Percentiles rank a stretch among this genome's conserved stretches.
Conservation (phyloP, 2,329 filamentous ascomycete genomes). For the Calonectria pseudoturangicola region DNA sequence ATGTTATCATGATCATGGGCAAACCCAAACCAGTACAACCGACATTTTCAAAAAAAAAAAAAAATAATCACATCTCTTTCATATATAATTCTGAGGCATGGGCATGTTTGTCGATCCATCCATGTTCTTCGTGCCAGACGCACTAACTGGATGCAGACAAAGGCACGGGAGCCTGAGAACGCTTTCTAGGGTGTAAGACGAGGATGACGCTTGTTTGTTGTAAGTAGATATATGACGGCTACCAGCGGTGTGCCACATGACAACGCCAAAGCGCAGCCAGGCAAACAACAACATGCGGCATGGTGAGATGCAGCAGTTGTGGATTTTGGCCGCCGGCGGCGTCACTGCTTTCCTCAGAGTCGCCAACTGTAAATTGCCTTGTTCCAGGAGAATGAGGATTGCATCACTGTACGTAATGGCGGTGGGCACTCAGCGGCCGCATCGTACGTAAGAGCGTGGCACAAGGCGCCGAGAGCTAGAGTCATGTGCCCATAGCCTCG, state of each 20-base stretch:
- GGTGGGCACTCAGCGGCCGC: slow-evolving; percentile 34
- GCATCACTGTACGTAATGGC: slow-evolving; percentile 38
- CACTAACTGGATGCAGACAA: background rate
- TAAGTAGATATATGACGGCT: background rate
- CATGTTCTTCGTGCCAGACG: no score
- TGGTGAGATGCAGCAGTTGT: slow-evolving; percentile 25
- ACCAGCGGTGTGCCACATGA: slow-evolving; percentile 22
- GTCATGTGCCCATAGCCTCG: slow-evolving; percentile 32
- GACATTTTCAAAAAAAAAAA: no score
- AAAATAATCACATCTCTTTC: no score
- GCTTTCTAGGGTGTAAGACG: slow-evolving; percentile 16
- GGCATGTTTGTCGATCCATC: no score
- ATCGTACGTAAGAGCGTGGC: slow-evolving; percentile 40
- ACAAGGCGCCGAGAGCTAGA: slow-evolving; percentile 16
- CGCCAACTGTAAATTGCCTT: background rate
- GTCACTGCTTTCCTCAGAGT: slow-evolving; percentile 14
- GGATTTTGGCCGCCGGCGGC: slow-evolving; percentile 31
- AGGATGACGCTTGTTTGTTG: slow-evolving; percentile 30
- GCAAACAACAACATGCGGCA: slow-evolving; percentile 16
- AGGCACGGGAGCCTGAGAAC: background rate
- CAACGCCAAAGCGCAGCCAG: background rate
- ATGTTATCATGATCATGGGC: background rate
- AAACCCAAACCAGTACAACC: background rate
- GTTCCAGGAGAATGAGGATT: slow-evolving; percentile 3
- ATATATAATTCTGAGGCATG: no score